Base-by-base conservation (phyloP, 768 basidiomycete species). In the Mycena polygramma region DNA sequence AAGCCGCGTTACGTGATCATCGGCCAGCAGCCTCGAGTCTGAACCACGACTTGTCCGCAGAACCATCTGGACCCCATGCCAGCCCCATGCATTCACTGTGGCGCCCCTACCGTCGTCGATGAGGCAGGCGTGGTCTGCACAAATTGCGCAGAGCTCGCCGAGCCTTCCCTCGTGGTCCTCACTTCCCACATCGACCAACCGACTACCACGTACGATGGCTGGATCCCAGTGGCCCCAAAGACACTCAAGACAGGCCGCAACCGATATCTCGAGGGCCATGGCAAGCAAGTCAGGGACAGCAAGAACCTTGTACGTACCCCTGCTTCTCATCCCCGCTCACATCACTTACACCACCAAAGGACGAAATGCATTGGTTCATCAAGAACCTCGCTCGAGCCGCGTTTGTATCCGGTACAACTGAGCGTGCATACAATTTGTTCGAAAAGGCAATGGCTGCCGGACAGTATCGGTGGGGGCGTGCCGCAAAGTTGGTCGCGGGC, bases 391-490 rank as follows among this genome's bases (percentile, higher is more conserved):
- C 91, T 66, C 80, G 83, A 57, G 89, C 88, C 74, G 82, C 94
- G 36, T 86, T 86, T 74, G 85, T 84, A 68, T 79, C 90, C 74
- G 90, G 90, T 77, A 81, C 90, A 75, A 84, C 90, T 70, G 84
- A 88, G 73, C 92, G 94, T 72, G 91, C 91, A 15, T 86, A 86
- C 68, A 84, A 84, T 64, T 79, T 95, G 35, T 95, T 95, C 80
- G 87, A 87, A 80, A 89, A 91, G 73, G 88, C 88, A 30, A 93
- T 90, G 88, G 69, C 80, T 26, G 83, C 83, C 39, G 88, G 87
- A 17, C 78, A 82, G 13, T 91, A 89, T 76, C 88, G 87, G 45
- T 96, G 94, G 94, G 94, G 94, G 45, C 85, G 88, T 60, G 90
- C 86, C 71, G 90, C 94, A 24, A 93, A 88, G 78, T 81, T 89